phyloP scores from a whole-genome alignment of 2,329 filamentous ascomycete species.

The Kalaharituber pfeilii region DNA sequence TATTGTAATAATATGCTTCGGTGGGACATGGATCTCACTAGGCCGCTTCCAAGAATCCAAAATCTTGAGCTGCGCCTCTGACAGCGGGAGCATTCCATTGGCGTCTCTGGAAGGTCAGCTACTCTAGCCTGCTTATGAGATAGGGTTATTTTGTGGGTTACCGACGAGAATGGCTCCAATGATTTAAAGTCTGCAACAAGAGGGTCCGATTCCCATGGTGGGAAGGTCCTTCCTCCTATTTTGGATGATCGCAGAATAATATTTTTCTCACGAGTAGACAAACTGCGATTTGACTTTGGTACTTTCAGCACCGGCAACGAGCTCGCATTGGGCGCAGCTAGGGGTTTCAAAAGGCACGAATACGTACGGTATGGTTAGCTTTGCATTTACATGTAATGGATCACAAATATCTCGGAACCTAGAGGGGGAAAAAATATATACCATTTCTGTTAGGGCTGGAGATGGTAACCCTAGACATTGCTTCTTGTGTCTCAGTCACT shows the following conservation, averaged over 20 bases:
- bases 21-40: slow-evolving; percentile 38
- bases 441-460: neutral
- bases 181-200: slow-evolving; percentile 43
- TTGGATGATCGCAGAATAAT: slow-evolving; percentile 61
- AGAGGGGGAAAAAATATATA: no score
- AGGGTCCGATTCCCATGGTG: slow-evolving; percentile 59
- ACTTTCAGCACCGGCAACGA: neutral
- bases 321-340: neutral
- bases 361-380: neutral
- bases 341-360: neutral
- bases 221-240: slow-evolving; percentile 68
- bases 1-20: slow-evolving; percentile 38
- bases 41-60: slow-evolving; percentile 75
- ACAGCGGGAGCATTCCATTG: slow-evolving; percentile 48
- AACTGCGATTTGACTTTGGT: slow-evolving; percentile 24
- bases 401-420: neutral
- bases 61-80: slow-evolving; percentile 52
- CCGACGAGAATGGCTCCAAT: slow-evolving; percentile 47
- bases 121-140: neutral
- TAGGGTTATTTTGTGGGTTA: slow-evolving; percentile 15
- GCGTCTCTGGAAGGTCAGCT: slow-evolving; percentile 39
- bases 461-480: neutral
- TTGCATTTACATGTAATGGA: neutral
- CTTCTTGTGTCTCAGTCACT: neutral
- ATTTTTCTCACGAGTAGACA: slow-evolving; percentile 54